phyloP scores from a whole-genome alignment of 1,284 basidiomycete genomes.

The Naganishia sp. region DNA sequence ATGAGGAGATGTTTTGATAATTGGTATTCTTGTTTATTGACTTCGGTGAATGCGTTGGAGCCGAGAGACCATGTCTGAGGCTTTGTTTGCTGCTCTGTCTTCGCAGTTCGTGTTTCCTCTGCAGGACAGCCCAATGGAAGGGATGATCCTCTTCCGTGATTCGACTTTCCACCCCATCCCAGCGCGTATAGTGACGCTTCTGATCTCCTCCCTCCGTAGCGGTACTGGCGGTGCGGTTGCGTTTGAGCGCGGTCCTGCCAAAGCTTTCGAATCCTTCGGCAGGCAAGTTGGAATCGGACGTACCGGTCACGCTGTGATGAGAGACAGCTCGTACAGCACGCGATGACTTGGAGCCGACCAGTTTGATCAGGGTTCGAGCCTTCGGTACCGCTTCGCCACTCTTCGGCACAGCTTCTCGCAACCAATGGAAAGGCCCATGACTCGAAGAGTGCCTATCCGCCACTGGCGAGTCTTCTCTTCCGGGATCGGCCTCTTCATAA shows the following conservation, averaged over 20 bases:
- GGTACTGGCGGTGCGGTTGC: slow-evolving; percentile 14
- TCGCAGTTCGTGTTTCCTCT: slow-evolving; percentile 6
- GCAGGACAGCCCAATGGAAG: slow-evolving; percentile 25
- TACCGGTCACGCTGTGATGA: neutral
- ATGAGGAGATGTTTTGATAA: neutral
- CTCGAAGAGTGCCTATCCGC: neutral
- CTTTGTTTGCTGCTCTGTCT: slow-evolving; percentile 28
- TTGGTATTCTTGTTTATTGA: neutral
- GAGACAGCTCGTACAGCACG: slow-evolving; percentile 5
- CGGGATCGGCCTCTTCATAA: neutral
- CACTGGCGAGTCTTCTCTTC: neutral
- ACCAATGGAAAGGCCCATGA: slow-evolving; percentile 10
- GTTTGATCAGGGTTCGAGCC: neutral
- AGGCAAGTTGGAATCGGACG: no score
- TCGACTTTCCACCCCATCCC: slow-evolving; percentile 28
- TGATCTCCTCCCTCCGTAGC: slow-evolving; percentile 23
- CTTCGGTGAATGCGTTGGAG: slow-evolving; percentile 2
- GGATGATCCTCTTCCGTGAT: slow-evolving; percentile 31
- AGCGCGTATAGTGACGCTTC: slow-evolving; percentile 27
- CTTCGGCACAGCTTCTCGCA: slow-evolving; percentile 6
- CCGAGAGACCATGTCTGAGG: slow-evolving; percentile 5
- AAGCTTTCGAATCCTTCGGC: neutral
- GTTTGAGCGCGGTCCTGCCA: neutral
- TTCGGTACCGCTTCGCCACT: neutral
- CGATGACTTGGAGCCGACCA: neutral